These are phyloP conservation scores for Penicillium rolfsii DNA, from an alignment of 2,329 filamentous ascomycete genomes.

Conservation along the genomic window DNA sequence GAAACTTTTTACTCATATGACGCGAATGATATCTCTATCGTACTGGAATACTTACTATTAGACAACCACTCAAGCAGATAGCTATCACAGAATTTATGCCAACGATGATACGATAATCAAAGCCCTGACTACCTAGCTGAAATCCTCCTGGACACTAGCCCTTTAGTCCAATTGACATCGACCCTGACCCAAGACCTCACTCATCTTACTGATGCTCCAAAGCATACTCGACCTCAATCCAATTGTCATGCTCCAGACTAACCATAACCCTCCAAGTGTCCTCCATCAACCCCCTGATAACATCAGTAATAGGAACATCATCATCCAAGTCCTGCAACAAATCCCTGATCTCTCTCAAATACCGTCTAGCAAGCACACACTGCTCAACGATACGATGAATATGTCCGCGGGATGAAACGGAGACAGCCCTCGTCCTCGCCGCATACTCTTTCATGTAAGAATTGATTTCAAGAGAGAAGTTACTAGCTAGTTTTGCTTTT, in stretches of 20 bases:
- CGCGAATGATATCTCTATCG: no score
- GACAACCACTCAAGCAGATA: neutral
- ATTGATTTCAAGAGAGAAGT: neutral
- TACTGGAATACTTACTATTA: neutral
- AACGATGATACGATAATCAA: neutral
- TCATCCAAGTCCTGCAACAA: neutral
- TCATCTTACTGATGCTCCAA: neutral
- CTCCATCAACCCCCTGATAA: neutral
- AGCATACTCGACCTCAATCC: slow-evolving; percentile 5
- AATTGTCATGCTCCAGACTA: neutral
- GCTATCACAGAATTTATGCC: no score
- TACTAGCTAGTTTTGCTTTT: neutral
- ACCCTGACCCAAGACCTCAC: neutral
- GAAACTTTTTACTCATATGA: no score
- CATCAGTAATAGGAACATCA: neutral
- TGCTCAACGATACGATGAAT: slow-evolving; percentile 5
- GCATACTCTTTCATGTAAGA: slow-evolving; percentile 5
- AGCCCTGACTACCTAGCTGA: neutral
- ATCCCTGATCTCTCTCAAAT: neutral
- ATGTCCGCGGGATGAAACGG: neutral
- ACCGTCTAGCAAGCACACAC: neutral
- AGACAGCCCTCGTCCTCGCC: neutral
- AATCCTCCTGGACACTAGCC: neutral
- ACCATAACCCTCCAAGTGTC: slow-evolving; percentile 1
- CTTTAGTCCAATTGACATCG: neutral